phyloP scores from a whole-genome alignment of 73 alveolate genomes.

The Paramecium sexaurelia region DNA sequence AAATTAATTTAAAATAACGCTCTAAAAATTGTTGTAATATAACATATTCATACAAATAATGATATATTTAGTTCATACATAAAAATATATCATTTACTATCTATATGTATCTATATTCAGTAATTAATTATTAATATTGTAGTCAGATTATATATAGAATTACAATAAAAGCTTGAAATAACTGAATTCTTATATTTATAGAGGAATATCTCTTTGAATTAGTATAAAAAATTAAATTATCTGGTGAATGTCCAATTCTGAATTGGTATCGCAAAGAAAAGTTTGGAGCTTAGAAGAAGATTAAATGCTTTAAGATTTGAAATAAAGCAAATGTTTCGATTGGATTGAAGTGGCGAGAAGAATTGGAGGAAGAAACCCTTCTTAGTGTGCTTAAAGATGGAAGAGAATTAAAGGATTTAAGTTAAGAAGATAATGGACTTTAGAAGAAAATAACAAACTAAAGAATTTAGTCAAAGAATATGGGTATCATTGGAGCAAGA shows the following conservation, averaged over 20 bases:
- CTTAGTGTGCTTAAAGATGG: constrained; percentile 68
- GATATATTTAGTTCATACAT: not conserved
- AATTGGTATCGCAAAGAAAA: not conserved
- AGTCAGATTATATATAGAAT: not conserved
- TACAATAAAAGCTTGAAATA: not conserved
- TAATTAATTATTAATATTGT: not conserved
- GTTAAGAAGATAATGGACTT: constrained; percentile 63
- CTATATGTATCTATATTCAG: not conserved
- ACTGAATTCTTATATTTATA: not conserved
- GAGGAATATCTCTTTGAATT: not conserved
- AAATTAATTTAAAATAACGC: too few relatives aligned
- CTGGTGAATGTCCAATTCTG: not conserved
- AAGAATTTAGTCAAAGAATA: constrained; percentile 12
- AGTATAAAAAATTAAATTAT: not conserved
- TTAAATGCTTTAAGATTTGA: constrained; percentile 44
- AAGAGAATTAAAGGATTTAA: constrained; percentile 62
- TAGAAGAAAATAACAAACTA: constrained; percentile 58
- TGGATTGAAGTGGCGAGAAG: constrained; percentile 65
- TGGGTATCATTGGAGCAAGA: constrained; percentile 44
- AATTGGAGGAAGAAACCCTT: constrained; percentile 66
- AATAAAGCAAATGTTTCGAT: constrained; percentile 34
- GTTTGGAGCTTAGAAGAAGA: constrained; percentile 63
- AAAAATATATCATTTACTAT: too few relatives aligned
- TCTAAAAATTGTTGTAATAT: too few relatives aligned
- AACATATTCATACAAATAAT: too few relatives aligned